Evolutionary conservation across 495 filamentous ascomycete genomes (phyloP), one percentile per base, ranked within the genome.

Genomic region (Tuber microsphaerosporum): DNA sequence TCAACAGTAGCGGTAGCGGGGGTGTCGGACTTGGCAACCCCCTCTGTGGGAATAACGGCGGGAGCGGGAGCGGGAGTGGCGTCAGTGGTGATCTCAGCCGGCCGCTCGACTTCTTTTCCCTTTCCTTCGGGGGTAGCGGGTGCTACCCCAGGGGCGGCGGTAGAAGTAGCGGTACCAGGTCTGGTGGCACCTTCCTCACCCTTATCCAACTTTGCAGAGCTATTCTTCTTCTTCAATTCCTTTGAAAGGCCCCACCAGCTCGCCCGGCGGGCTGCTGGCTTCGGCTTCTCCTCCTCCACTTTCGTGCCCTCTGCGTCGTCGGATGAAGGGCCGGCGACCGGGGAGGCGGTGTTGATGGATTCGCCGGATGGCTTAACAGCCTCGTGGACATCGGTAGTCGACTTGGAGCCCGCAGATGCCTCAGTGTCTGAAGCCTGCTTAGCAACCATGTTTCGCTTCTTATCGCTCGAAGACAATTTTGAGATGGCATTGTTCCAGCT

Each of bases 241-340:
- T 79, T 73, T 71, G 56, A 16, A 65, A 65, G 73, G 12, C 41
- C 45, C 19, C 77, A 79, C 77, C 77, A 79, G 41, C 76, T 73
- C 26, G 61, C 26, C 39, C 77, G 68, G 69, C 73, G 84, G 74
- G 76, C 80, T 65, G 77, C 83, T 82, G 71, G 86, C 84, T 73
- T 85, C 84, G 70, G 84, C 79, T 69, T 85, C 69, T 71, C 86
- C 77, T 89, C 87, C 79, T 87, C 86, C n/a, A n/a, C n/a, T 82
- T 86, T 85, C 16, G 85, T 83, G 83, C 87, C 88, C 83, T 88
- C 86, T 56, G 86, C 84, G 61, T 85, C 84, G 71, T 88, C 86
- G 83, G 85, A 88, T 73, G 85, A 82, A 74, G 87, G 85, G 77
- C 88, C 88, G 79, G 89, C 87, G 43, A 80, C 17, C 1, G 73